Evolutionary conservation across 352 stramenopile genomes (phyloP), one percentile per base, ranked within the genome.

Genomic region (Albugo laibachii): DNA sequence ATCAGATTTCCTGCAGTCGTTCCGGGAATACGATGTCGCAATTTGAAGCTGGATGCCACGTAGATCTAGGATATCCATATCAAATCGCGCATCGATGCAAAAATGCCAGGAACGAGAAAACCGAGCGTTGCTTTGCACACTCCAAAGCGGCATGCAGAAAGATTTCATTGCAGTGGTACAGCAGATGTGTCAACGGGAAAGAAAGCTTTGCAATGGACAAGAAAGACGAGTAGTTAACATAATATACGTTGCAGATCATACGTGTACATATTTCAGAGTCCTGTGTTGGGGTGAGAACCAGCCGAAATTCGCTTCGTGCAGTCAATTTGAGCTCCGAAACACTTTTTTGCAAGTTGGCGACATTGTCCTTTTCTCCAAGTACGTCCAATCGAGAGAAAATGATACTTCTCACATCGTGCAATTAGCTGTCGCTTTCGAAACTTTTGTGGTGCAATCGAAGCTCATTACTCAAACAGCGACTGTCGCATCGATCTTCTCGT

Each of bases 401-500:
- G 0, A 12, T 48, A 36, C 41, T 13, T 36, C 20, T 44, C 36
- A 40, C 19, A 0, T 43, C 8, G 20, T 8, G 38, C 8, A 24
- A 24, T 3, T 8, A 43, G 38, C 20, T 77, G 62, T 15, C 36
- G 48, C 6, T 51, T 83, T 34, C 76, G 72, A 44, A 35, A 50
- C 27, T 70, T 65, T 45, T 49, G 59, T 4, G 65, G 66, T 40
- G 67, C 70, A 45, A 55, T 77, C 13, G 69, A 77, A 46, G 66
- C 69, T 34, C 66, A 79, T 47, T 81, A 69, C 50, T 36, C 62
- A 14, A 15, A 47, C 44, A 57, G 50, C 43, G 41, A 43, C 24
- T 78, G 65, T 14, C 61, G 48, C 35, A 62, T 65, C 19, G 65
- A 76, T 47, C 59, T 83, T 35, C 49, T 83, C 48, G 81, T 78